Evolutionary conservation across 257 asterid genomes (phyloP).

Genomic region (Solanum raphanifolium): DNA sequence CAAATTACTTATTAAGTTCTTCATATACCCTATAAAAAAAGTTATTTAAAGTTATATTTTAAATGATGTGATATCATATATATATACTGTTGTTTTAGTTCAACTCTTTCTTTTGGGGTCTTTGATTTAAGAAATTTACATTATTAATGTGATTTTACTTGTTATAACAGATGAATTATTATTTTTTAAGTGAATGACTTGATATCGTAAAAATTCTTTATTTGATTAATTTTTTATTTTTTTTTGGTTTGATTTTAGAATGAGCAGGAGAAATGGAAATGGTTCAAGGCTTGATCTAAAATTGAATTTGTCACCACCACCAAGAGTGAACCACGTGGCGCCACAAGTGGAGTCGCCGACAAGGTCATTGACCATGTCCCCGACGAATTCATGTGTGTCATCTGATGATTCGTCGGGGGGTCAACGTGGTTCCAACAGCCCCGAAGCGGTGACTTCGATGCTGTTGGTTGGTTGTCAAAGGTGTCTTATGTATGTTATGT

Average conservation of each 20-base stretch:
- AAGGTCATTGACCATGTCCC: constrained; percentile 29
- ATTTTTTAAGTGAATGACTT: background rate
- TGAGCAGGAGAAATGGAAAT: constrained; percentile 28
- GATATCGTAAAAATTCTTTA: background rate
- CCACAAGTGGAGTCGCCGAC: constrained; percentile 30
- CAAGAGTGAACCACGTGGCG: constrained; percentile 12
- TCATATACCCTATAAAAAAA: background rate
- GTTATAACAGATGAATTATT: background rate
- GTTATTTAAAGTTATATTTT: background rate
- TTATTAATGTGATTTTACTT: background rate
- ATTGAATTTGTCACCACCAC: constrained; percentile 51
- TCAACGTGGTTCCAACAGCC: constrained; percentile 36
- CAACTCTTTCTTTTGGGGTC: background rate
- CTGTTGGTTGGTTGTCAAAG: constrained; percentile 57
- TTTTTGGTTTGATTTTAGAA: background rate
- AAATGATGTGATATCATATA: background rate
- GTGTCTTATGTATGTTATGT: constrained; percentile 88
- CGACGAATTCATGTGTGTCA: constrained; percentile 53
- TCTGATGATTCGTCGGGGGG: constrained; percentile 53
- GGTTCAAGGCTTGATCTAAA: constrained; percentile 34
- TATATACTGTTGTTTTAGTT: background rate
- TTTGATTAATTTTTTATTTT: background rate
- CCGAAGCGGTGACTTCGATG: constrained; percentile 25
- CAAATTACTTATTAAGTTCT: background rate
- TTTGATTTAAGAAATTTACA: background rate